Conservation (phyloP, 768 basidiomycete species). For the Mycena indigotica region DNA sequence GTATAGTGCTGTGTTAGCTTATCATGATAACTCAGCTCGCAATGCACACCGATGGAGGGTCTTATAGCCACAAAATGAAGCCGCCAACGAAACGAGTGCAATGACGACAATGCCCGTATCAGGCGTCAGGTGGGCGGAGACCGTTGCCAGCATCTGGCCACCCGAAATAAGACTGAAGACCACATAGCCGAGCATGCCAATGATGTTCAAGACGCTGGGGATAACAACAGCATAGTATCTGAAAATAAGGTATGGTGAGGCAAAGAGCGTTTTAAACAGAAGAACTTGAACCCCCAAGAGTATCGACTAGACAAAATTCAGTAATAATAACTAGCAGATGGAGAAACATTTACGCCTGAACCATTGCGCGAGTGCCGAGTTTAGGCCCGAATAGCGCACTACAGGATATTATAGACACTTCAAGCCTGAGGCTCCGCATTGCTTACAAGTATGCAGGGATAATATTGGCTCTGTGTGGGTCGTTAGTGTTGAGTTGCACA, state of each 20-base stretch:
- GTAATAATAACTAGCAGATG: too few species aligned
- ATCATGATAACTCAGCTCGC: background rate
- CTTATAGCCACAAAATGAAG: conserved; percentile 60
- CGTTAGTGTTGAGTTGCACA: background rate
- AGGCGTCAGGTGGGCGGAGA: conserved; percentile 27
- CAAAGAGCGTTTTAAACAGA: background rate
- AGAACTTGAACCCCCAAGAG: background rate
- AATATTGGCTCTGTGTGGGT: background rate
- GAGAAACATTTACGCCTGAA: background rate
- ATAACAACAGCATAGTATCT: conserved; percentile 2
- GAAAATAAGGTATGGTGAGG: background rate
- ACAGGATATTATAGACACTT: background rate
- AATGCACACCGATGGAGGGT: conserved; percentile 51
- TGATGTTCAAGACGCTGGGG: background rate
- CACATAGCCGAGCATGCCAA: background rate
- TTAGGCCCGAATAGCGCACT: conserved; percentile 5
- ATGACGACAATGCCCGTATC: conserved; percentile 37
- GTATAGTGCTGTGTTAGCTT: background rate
- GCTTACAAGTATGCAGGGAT: conserved; percentile 7
- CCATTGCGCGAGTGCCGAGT: conserved; percentile 1
- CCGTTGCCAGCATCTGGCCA: conserved; percentile 3
- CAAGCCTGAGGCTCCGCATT: too few species aligned
- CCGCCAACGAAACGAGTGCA: conserved; percentile 31
- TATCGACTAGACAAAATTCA: background rate
- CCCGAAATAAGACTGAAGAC: conserved; percentile 2